phyloP scores from a whole-genome alignment of 2,329 filamentous ascomycete genomes.

The Rugonectria rugulosa region DNA sequence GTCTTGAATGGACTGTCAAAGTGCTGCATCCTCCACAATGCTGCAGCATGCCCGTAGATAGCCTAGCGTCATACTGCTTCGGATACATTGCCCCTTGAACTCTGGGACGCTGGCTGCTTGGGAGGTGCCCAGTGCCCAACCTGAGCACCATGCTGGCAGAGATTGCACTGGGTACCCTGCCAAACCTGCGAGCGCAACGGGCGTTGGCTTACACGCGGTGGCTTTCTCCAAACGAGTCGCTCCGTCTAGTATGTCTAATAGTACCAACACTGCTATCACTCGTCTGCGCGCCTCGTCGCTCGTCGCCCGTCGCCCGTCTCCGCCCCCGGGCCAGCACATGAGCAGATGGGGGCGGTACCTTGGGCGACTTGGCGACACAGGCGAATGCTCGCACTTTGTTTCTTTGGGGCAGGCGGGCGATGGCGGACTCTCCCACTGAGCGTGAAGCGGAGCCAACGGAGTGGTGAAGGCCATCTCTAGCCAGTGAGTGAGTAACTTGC shows the following conservation, averaged over 20 bases:
- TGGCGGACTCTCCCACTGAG: constrained; percentile 1
- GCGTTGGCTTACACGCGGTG: background rate
- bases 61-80: constrained; percentile 20
- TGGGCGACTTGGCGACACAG: constrained; percentile 8
- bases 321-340: constrained; percentile 7
- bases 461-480: constrained; percentile 1
- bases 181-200: background rate
- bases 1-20: background rate
- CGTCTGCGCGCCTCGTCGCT: constrained; percentile 6
- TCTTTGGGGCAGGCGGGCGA: background rate
- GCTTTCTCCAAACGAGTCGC: background rate
- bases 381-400: constrained; percentile 12
- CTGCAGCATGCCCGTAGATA: constrained; percentile 8
- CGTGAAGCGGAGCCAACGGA: constrained; percentile 19
- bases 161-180: too few relatives aligned
- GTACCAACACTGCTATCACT: constrained; percentile 11
- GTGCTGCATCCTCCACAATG: constrained; percentile 2
- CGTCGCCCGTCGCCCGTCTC: constrained; percentile 7
- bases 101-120: background rate
- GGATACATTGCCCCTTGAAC: background rate
- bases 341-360: constrained; percentile 17
- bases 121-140: background rate
- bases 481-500: constrained; percentile 21
- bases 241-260: constrained; percentile 1
- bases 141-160: too few relatives aligned